Conservation (phyloP, 805 yeast species). For the Barnettozyma wickerhamii region DNA sequence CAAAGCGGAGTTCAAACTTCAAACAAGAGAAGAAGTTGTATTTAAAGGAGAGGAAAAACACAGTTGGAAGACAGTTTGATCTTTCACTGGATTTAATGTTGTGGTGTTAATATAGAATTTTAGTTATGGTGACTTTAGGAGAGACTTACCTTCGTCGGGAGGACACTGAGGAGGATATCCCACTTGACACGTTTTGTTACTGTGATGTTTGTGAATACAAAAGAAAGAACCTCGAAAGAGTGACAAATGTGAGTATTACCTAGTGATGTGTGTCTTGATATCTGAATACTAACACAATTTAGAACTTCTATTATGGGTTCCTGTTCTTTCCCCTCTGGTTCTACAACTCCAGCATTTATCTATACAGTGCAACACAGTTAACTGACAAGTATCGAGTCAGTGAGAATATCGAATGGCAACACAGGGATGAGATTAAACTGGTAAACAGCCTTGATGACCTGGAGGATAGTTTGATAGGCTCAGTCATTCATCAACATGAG, state of each 20-base stretch:
- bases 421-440: constrained; percentile 14
- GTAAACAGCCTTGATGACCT: constrained; percentile 8
- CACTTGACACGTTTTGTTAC: constrained; percentile 18
- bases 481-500: constrained; percentile 15
- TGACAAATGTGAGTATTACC: constrained; percentile 16
- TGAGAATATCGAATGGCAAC: constrained; percentile 14
- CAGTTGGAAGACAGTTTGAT: too few relatives aligned
- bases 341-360: constrained; percentile 12
- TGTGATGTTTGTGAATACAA: constrained; percentile 20
- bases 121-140: neutral
- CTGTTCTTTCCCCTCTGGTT: constrained; percentile 19
- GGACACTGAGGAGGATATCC: constrained; percentile 4
- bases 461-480: constrained; percentile 9
- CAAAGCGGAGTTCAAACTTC: neutral
- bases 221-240: constrained; percentile 8
- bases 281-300: neutral
- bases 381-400: constrained; percentile 14
- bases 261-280: too few relatives aligned
- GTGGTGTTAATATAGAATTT: too few relatives aligned
- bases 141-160: neutral
- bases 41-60: too few relatives aligned
- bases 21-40: neutral
- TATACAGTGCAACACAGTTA: neutral
- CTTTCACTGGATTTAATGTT: too few relatives aligned
- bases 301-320: constrained; percentile 24